Percentiles rank a stretch among this genome's conserved stretches.
Evolutionary conservation across 768 basidiomycete species (phyloP).

Genomic region (Coprinopsis cinerea): DNA sequence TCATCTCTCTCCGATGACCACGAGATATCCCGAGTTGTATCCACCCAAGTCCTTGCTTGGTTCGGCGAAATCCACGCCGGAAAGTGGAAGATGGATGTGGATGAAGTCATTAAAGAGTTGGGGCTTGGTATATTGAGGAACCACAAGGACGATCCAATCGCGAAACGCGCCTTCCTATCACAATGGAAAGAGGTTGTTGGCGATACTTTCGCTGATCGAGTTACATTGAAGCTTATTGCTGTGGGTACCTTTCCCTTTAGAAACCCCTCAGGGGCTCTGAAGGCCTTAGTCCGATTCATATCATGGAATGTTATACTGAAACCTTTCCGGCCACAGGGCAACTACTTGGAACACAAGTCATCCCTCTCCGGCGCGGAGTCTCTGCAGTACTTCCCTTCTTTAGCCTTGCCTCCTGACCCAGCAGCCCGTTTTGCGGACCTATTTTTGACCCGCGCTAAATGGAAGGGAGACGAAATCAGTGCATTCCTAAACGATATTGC

Average conservation of each 20-base stretch:
- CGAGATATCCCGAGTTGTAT: conserved; percentile 57
- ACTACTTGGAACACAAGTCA: conserved; percentile 51
- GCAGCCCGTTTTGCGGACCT: conserved; percentile 80
- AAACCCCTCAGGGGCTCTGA: no score
- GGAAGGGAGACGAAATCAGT: conserved; percentile 74
- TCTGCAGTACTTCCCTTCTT: conserved; percentile 72
- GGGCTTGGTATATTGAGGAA: conserved; percentile 69
- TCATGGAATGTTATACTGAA: no score
- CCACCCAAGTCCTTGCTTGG: conserved; percentile 72
- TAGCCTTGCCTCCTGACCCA: conserved; percentile 70
- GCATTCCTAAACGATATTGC: conserved; percentile 82
- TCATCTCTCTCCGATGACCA: conserved; percentile 65
- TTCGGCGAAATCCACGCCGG: conserved; percentile 60
- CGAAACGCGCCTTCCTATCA: conserved; percentile 46
- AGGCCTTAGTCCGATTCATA: no score
- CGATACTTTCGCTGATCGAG: conserved; percentile 60
- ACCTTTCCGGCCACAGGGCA: conserved; percentile 47
- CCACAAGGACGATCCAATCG: conserved; percentile 58
- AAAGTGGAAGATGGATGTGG: conserved; percentile 62
- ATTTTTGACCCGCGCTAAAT: conserved; percentile 72
- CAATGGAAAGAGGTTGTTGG: conserved; percentile 75
- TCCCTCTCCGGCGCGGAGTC: conserved; percentile 27
- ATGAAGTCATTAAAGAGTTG: conserved; percentile 61
- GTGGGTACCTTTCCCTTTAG: conserved; percentile 45
- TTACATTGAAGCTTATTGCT: conserved; percentile 62